Conservation (phyloP, 345 rosid genomes). For the Cardamine occulta region DNA sequence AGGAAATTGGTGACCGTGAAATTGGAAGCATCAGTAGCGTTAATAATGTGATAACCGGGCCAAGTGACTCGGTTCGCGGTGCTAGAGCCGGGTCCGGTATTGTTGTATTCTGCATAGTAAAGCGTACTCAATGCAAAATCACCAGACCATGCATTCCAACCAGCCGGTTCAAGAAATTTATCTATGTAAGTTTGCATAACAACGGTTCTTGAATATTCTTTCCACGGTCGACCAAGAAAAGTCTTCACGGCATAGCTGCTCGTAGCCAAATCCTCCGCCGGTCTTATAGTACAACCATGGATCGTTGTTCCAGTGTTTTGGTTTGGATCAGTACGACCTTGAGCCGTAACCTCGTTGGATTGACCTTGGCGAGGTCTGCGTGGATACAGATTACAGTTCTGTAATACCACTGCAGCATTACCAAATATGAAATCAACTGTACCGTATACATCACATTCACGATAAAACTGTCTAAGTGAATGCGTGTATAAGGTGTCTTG, state of each 20-base stretch:
- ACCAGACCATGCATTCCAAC: conserved; percentile 76
- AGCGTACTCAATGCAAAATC: conserved; percentile 69
- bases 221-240: conserved; percentile 92
- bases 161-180: conserved; percentile 59
- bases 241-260: conserved; percentile 52
- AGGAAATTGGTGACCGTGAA: conserved; percentile 68
- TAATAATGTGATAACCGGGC: conserved; percentile 69
- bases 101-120: conserved; percentile 77
- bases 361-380: conserved; percentile 77
- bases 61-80: conserved; percentile 68
- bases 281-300: conserved; percentile 60
- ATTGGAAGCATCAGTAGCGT: conserved; percentile 66
- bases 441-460: conserved; percentile 89
- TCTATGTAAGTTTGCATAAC: conserved; percentile 64
- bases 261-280: conserved; percentile 68
- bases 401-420: conserved; percentile 83
- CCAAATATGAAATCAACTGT: conserved; percentile 96
- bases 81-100: conserved; percentile 72
- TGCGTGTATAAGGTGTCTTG: conserved; percentile 87
- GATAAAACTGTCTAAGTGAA: conserved; percentile 80
- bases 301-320: conserved; percentile 88
- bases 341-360: conserved; percentile 81
- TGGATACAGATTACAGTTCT: conserved; percentile 75
- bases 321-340: conserved; percentile 80
- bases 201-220: conserved; percentile 78